phyloP scores from a whole-genome alignment of 2,329 filamentous ascomycete genomes.

The Venturia effusa region DNA sequence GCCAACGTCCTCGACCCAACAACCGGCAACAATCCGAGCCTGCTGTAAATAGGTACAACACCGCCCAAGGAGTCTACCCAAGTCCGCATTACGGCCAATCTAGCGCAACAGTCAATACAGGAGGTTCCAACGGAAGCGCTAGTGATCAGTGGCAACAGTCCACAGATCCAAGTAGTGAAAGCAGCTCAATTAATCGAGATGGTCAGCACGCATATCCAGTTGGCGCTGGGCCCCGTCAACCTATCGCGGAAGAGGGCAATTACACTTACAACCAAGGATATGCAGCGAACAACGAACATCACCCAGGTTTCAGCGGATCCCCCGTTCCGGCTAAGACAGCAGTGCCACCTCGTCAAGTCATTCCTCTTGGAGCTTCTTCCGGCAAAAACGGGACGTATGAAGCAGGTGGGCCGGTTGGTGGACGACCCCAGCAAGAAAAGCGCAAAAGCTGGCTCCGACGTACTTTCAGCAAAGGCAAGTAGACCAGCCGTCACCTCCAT shows the following conservation, averaged over 20 bases:
- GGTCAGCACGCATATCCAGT: slow-evolving; percentile 14
- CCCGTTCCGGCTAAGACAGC: slow-evolving; percentile 7
- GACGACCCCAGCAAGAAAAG: slow-evolving; percentile 45
- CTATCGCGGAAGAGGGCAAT: slow-evolving; percentile 9
- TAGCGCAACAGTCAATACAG: slow-evolving; percentile 77
- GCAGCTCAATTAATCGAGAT: slow-evolving; percentile 73
- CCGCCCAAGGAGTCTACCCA: slow-evolving; percentile 32
- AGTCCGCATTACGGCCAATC: slow-evolving; percentile 59
- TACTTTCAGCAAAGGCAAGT: slow-evolving; percentile 58
- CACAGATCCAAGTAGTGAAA: slow-evolving; percentile 87
- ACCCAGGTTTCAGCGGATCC: slow-evolving; percentile 5
- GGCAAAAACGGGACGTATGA: slow-evolving; percentile 9
- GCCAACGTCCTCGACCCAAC: slow-evolving; percentile 13
- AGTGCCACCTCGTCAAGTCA: slow-evolving; percentile 1
- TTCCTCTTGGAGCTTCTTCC: neutral
- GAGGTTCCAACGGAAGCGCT: slow-evolving; percentile 64
- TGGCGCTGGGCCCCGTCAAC: neutral
- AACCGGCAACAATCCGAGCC: slow-evolving; percentile 33
- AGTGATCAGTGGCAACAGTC: slow-evolving; percentile 51
- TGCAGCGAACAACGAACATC: neutral
- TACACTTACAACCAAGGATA: slow-evolving; percentile 7
- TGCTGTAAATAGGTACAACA: slow-evolving; percentile 29
- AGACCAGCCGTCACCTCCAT: neutral
- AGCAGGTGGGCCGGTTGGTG: slow-evolving; percentile 8
- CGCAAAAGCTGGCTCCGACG: slow-evolving; percentile 83